phyloP scores from a whole-genome alignment of 176 grass and related monocot genomes.

The Typha latifolia region DNA sequence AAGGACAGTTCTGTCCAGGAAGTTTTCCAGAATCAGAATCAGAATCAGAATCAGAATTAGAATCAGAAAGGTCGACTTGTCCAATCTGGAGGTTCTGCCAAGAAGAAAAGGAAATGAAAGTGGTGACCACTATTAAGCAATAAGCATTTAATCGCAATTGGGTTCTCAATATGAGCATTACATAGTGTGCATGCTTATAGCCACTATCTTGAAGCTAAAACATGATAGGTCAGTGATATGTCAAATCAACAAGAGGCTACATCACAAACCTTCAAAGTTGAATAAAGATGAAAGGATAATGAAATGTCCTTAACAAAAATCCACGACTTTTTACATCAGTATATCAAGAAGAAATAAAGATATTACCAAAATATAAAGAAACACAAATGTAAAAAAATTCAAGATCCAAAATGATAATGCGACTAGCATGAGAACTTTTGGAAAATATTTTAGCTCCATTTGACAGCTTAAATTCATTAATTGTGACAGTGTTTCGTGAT shows the following conservation, averaged over 20 bases:
- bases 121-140: neutral
- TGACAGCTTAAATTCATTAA: constrained; percentile 17
- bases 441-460: constrained; percentile 11
- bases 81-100: constrained; percentile 26
- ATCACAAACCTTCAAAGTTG: no score
- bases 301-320: no score
- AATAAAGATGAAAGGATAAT: no score
- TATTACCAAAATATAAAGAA: neutral
- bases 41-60: no score
- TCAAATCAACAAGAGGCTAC: no score
- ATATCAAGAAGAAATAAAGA: neutral
- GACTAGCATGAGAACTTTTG: constrained; percentile 1
- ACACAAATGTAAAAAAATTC: neutral
- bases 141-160: neutral
- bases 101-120: constrained; percentile 17
- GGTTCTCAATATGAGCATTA: neutral
- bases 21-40: constrained; percentile 33
- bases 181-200: no score
- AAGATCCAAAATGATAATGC: neutral
- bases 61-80: constrained; percentile 34
- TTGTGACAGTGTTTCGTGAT: constrained; percentile 4
- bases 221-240: no score
- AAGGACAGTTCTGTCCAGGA: constrained; percentile 7
- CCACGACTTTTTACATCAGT: no score
- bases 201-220: no score